These are phyloP conservation scores for Rhododendron vialii DNA, from an alignment of 148 eudicot genomes.

Conservation along the genomic window DNA sequence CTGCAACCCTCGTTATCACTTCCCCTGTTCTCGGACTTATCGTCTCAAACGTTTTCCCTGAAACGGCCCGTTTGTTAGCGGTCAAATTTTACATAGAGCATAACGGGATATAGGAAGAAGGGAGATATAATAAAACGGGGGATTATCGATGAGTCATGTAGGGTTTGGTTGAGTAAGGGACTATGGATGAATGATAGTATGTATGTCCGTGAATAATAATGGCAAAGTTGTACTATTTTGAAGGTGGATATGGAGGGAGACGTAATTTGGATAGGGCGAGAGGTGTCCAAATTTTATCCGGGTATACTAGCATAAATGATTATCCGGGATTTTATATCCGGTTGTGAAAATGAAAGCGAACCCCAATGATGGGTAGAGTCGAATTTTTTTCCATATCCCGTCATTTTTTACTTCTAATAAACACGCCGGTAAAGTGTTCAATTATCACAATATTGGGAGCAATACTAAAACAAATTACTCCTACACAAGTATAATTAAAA, in stretches of 20 bases:
- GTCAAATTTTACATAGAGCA: too few species aligned
- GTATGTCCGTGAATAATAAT: background rate
- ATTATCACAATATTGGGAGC: too few species aligned
- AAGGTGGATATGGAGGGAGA: background rate
- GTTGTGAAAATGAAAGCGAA: background rate
- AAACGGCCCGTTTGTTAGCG: too few species aligned
- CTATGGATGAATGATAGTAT: background rate
- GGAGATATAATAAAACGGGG: too few species aligned
- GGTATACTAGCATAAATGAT: background rate
- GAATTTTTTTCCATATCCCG: background rate
- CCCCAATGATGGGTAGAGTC: background rate
- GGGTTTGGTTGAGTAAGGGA: background rate
- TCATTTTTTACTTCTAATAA: background rate
- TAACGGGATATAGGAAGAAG: too few species aligned
- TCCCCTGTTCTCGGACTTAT: slow-evolving; percentile 82
- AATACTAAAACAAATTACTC: too few species aligned
- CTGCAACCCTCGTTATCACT: slow-evolving; percentile 56
- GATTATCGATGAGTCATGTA: background rate
- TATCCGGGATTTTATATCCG: background rate
- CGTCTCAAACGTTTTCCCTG: slow-evolving; percentile 76
- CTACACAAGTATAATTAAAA: too few species aligned
- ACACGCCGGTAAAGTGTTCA: too few species aligned
- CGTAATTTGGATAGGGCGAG: background rate
- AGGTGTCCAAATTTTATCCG: background rate
- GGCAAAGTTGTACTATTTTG: background rate